Evolutionary conservation across 345 rosid genomes (phyloP).

Genomic region (Litchi chinensis): DNA sequence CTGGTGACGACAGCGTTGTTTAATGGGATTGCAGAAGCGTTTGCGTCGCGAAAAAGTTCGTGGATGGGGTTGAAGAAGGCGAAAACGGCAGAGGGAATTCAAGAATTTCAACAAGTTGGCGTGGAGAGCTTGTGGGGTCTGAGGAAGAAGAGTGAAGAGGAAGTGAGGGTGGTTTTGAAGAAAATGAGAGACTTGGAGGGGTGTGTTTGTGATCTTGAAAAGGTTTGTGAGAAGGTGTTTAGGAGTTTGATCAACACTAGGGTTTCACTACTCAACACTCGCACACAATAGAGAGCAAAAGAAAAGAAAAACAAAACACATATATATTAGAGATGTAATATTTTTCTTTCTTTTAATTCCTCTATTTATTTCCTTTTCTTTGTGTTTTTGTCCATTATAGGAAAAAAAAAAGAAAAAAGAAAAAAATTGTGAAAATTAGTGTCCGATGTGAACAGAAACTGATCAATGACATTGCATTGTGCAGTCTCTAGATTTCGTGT

Average conservation of each 20-base stretch:
- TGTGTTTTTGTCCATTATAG: constrained; percentile 1
- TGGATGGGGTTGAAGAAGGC: constrained; percentile 33
- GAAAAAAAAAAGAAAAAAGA: neutral
- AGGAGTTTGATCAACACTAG: constrained; percentile 58
- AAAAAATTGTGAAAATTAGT: neutral
- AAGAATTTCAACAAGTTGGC: constrained; percentile 41
- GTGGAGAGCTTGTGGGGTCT: constrained; percentile 43
- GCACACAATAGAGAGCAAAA: constrained; percentile 36
- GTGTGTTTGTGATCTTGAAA: constrained; percentile 39
- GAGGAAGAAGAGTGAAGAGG: constrained; percentile 52
- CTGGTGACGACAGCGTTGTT: constrained; percentile 49
- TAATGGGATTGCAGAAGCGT: constrained; percentile 34
- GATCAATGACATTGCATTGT: neutral
- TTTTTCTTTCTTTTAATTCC: neutral
- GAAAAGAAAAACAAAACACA: neutral
- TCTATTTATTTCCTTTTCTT: neutral
- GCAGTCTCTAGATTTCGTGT: constrained; percentile 11
- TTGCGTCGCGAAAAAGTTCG: constrained; percentile 26
- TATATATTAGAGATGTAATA: neutral
- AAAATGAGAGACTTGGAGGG: constrained; percentile 48
- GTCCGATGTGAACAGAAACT: neutral
- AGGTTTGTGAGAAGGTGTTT: constrained; percentile 42
- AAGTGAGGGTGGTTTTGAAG: constrained; percentile 41
- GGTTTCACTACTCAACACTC: constrained; percentile 59
- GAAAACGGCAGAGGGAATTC: constrained; percentile 34